A percentile compares a stretch with the other conserved stretches of the same genome.
These are phyloP conservation scores for Aspergillus udagawae DNA, from an alignment of 2,329 filamentous ascomycete genomes.

Conservation along the genomic window DNA sequence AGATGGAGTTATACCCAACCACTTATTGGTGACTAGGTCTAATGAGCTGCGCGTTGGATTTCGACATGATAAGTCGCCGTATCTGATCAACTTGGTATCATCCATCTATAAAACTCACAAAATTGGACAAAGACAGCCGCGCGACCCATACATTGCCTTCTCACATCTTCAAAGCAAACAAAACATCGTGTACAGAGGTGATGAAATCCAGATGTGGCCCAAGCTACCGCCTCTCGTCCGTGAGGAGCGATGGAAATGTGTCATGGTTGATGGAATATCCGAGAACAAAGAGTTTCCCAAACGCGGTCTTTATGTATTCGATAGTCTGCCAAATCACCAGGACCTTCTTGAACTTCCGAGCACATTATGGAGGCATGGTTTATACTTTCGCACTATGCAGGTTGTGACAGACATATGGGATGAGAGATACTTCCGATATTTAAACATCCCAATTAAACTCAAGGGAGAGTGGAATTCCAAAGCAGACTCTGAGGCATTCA, in stretches of 20 bases:
- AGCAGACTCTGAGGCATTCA: too few species aligned
- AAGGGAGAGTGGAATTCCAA: too few species aligned
- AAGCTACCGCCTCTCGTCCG: neutral
- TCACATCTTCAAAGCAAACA: conserved; percentile 1
- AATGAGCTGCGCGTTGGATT: neutral
- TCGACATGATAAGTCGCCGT: neutral
- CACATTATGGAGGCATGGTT: neutral
- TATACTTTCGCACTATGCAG: neutral
- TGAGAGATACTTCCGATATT: neutral
- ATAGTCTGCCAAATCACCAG: neutral
- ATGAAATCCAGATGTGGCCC: neutral
- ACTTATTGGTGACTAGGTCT: neutral
- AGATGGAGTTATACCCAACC: too few species aligned
- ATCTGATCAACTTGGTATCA: neutral
- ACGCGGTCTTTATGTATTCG: neutral
- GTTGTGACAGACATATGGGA: neutral
- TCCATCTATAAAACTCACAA: conserved; percentile 1
- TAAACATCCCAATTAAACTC: neutral
- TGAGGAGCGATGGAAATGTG: neutral
- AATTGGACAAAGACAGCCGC: conserved; percentile 1
- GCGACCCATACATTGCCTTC: neutral
- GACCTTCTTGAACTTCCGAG: neutral
- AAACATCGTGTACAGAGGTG: neutral
- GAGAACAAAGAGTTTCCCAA: neutral
- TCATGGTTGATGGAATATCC: neutral